Percentiles rank a stretch among this genome's conserved stretches.
Conservation (phyloP, 164 flowering plant genomes). For the Brasenia schreberi region DNA sequence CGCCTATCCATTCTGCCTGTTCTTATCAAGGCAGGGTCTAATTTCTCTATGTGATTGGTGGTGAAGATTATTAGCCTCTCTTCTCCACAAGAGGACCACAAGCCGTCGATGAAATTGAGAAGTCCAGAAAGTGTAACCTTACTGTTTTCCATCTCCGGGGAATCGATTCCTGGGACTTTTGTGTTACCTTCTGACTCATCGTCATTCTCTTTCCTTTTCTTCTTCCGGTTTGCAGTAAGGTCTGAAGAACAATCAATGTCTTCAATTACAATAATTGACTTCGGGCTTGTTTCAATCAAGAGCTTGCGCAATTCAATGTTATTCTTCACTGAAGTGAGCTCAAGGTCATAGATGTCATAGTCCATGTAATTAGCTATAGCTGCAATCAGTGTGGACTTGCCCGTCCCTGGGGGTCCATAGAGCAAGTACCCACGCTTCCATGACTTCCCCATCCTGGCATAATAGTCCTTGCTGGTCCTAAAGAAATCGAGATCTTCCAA, state of each 20-base stretch:
- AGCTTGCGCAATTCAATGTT: constrained; percentile 12
- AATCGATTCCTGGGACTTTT: background rate
- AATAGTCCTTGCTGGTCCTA: constrained; percentile 3
- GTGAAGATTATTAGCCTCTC: constrained; percentile 7
- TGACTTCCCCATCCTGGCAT: constrained; percentile 3
- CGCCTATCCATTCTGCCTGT: constrained; percentile 6
- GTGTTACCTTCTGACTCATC: background rate
- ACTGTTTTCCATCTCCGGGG: background rate
- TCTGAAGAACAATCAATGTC: constrained; percentile 12
- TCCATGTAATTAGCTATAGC: constrained; percentile 9
- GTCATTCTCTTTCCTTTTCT: constrained; percentile 1
- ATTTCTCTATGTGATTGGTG: constrained; percentile 5
- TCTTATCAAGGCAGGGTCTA: constrained; percentile 5
- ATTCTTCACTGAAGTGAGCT: constrained; percentile 9
- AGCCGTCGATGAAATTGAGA: constrained; percentile 3
- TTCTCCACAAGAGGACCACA: constrained; percentile 3
- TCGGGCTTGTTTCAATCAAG: constrained; percentile 4
- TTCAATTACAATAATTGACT: constrained; percentile 10
- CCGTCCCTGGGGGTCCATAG: constrained; percentile 10
- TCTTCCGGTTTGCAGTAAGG: constrained; percentile 6
- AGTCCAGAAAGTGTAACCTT: constrained; percentile 4
- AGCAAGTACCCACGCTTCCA: constrained; percentile 9
- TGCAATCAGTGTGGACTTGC: constrained; percentile 8
- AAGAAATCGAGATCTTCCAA: constrained; percentile 5
- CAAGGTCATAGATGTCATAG: constrained; percentile 16